phyloP scores from a whole-genome alignment of 768 basidiomycete genomes.

The Kwoniella newhampshirensis region DNA sequence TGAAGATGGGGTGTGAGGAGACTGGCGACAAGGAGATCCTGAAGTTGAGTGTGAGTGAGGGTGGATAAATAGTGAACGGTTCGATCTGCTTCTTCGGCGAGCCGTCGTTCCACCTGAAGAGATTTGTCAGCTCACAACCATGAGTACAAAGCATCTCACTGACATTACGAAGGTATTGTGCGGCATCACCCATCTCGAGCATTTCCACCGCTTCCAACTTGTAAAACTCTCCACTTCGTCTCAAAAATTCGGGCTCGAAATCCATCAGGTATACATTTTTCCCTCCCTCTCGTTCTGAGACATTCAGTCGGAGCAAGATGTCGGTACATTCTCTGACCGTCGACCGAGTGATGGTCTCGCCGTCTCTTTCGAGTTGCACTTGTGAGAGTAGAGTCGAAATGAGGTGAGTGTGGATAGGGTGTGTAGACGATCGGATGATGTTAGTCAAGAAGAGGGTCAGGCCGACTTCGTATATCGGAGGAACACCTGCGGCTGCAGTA shows the following conservation, averaged over 20 bases:
- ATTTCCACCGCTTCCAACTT: constrained; percentile 68
- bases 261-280: constrained; percentile 74
- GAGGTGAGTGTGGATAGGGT: constrained; percentile 80
- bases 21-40: constrained; percentile 70
- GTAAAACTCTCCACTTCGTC: constrained; percentile 78
- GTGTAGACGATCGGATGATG: constrained; percentile 57
- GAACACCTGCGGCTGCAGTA: constrained; percentile 70
- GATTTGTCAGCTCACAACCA: not conserved
- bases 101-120: constrained; percentile 77
- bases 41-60: constrained; percentile 67
- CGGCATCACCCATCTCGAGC: constrained; percentile 71
- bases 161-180: constrained; percentile 78
- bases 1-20: constrained; percentile 75
- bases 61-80: constrained; percentile 81
- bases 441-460: constrained; percentile 76
- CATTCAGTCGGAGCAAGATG: constrained; percentile 67
- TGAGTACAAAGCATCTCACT: constrained; percentile 43
- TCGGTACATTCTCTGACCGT: constrained; percentile 85
- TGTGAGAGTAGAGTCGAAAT: constrained; percentile 78
- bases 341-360: constrained; percentile 85
- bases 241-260: constrained; percentile 77
- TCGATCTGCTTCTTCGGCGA: constrained; percentile 78
- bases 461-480: constrained; percentile 77
- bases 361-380: constrained; percentile 87
- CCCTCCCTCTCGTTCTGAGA: constrained; percentile 50